Base-by-base conservation (phyloP, 2,329 filamentous ascomycete species). In the Nectriaceae sp. region DNA sequence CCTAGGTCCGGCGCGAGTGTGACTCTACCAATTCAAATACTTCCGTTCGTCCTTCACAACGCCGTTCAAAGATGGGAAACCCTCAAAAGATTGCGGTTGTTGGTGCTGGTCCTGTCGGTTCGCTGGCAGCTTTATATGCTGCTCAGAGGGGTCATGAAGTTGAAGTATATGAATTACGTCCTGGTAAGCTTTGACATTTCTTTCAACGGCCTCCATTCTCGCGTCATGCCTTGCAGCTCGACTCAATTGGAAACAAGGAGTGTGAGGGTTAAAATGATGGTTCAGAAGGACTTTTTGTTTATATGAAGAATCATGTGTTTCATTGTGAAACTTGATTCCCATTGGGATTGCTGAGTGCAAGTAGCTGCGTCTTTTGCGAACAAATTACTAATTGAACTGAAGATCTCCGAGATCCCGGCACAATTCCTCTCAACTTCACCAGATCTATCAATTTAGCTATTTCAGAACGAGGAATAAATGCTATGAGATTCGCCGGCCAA, bases 361-460 rank as follows among this genome's bases (percentile, higher is more conserved):
- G n/a, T n/a, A n/a, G n/a, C n/a, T n/a, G n/a, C n/a, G n/a, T 29
- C 24, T 6, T 13, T 13, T 29, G 24, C 13, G 6, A 29, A 13
- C 13, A 6, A 29, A 13, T 40, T 18, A 11, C 24, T 19, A 36
- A 36, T 36, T 36, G 8, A n/a, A 11, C 33, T 36, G 40, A 40
- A 97, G 94, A 99, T 74, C 84, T 97, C 41, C 85, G 94, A 35
- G 85, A 95, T 66, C 85, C 88, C 3, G 80, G 83, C 3, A 96
- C 89, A 1, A 84, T 85, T 22, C 92, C 93, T 3, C 78, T 97
- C 52, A 97, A 97, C 70, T 97, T 97, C 66, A 96, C 92, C 52
- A 96, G 91, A 69, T 97, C 94, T n/a, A 99, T 99, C 75, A 99
- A 99, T 65, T 75, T 99, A 46, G 93, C 94, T 19, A 77, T 99